Percentiles rank a stretch among this genome's conserved stretches.
Conservation (phyloP, 257 asterid species). For the Mentha longifolia region DNA sequence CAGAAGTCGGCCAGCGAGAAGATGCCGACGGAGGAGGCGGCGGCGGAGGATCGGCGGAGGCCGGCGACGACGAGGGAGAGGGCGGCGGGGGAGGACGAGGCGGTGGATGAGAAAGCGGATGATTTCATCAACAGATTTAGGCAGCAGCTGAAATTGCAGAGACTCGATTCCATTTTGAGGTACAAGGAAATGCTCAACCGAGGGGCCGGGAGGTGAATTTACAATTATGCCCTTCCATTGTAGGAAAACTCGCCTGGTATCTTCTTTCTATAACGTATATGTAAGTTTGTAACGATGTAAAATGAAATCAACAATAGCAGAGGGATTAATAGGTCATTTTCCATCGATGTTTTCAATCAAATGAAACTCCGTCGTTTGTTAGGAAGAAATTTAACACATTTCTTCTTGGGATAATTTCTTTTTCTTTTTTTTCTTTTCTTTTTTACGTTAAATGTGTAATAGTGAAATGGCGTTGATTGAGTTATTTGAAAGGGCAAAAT, state of each 20-base stretch:
- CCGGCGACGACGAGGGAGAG: constrained; percentile 47
- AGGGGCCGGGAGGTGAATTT: constrained; percentile 33
- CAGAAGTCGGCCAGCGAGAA: constrained; percentile 63
- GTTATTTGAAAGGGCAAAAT: no score
- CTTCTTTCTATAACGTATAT: no score
- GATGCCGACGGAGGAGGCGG: constrained; percentile 26
- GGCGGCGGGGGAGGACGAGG: constrained; percentile 51
- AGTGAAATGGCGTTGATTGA: no score
- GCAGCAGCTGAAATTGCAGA: constrained; percentile 72
- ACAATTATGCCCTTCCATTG: constrained; percentile 26
- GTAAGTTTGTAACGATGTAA: no score
- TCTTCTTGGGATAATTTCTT: no score
- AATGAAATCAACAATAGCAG: no score
- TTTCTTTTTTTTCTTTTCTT: no score
- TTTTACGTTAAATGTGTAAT: no score
- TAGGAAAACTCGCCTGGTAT: background rate
- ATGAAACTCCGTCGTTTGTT: no score
- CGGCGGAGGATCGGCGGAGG: constrained; percentile 39
- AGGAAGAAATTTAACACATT: no score
- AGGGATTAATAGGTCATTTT: no score
- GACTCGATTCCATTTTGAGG: constrained; percentile 62
- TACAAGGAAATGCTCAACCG: constrained; percentile 47
- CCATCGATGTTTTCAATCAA: no score
- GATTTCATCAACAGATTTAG: constrained; percentile 65
- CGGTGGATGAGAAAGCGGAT: constrained; percentile 64